Evolutionary conservation across 1,139 yeast species (phyloP), one percentile per base, ranked within the genome.

Genomic region (Groenewaldozyma sp.): DNA sequence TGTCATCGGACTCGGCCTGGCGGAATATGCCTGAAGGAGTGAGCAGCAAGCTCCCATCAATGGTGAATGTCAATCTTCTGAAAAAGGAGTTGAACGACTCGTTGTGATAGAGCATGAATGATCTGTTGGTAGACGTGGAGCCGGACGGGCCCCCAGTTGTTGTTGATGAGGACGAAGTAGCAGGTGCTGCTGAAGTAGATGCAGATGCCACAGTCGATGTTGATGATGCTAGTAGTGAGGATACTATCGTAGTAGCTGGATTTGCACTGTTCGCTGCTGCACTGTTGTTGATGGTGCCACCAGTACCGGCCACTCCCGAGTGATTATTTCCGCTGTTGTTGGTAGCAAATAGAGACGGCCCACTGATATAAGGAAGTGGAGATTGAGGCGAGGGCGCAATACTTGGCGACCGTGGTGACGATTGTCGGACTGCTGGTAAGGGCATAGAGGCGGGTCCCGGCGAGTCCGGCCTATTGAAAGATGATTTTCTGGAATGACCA

Each of bases 41-140:
- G 16, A 91, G 63, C 28, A 91, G 63, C 32, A 91, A 59, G 39
- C 72, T 68, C 0, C 99, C 99, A 59, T 93, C 97, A 0, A 95
- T 95, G 0, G 96, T 80, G 54, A 87, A 86, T 1, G 79, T 62
- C 43, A 88, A 67, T 43, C 98, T 65, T 45, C 99, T 68, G 65
- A 91, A 91, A 56, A 93, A 91, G 2, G 95, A 82, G 42, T 86
- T 86, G 27, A 88, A 68, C 0, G 94, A 78, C 53, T 91, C 98
- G 45, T 88, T 78, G 53, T 86, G 93, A 55, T 82, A 87, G 19
- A 83, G 55, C 49, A 49, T 44, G 31, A 42, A 35, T 22, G 35
- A 35, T 14, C 28, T 36, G 20, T 28, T 24, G n/a, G n/a, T n/a
- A n/a, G n/a, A n/a, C n/a, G n/a, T n/a, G n/a, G n/a, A n/a, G n/a